Evolutionary conservation across 1,139 yeast species (phyloP).

Genomic region (Suhomyces guaymorum): DNA sequence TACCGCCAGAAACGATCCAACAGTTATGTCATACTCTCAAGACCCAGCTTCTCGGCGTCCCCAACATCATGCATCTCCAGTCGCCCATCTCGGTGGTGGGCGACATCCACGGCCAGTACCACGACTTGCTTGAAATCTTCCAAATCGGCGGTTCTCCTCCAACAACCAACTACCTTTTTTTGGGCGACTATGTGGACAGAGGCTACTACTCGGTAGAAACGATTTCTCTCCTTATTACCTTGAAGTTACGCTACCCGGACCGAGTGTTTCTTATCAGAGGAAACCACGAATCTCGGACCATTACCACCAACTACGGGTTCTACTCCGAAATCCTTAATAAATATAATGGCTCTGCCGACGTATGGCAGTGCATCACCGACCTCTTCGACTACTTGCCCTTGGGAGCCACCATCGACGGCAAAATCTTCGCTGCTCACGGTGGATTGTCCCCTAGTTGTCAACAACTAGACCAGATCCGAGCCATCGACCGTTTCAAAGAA

Average conservation of each 20-base stretch:
- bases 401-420: slow-evolving; percentile 90
- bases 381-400: slow-evolving; percentile 88
- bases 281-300: slow-evolving; percentile 94
- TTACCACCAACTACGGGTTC: slow-evolving; percentile 95
- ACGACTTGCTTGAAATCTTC: slow-evolving; percentile 88
- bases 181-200: slow-evolving; percentile 91
- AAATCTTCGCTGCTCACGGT: slow-evolving; percentile 95
- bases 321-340: slow-evolving; percentile 92
- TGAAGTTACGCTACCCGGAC: slow-evolving; percentile 83
- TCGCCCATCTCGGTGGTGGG: slow-evolving; percentile 98
- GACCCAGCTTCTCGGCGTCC: slow-evolving; percentile 38
- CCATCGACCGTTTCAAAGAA: slow-evolving; percentile 87
- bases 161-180: slow-evolving; percentile 83
- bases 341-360: slow-evolving; percentile 72
- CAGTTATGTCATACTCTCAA: slow-evolving; percentile 47
- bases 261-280: slow-evolving; percentile 84
- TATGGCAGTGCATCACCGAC: slow-evolving; percentile 90
- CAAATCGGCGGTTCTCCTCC: slow-evolving; percentile 93
- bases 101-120: slow-evolving; percentile 97
- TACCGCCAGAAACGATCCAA: slow-evolving; percentile 44
- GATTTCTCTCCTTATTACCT: slow-evolving; percentile 75
- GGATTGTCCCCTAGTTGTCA: slow-evolving; percentile 94
- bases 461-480: slow-evolving; percentile 84
- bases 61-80: slow-evolving; percentile 76
- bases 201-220: slow-evolving; percentile 94